Evolutionary conservation across 495 filamentous ascomycete species (phyloP).

Genomic region (Aspergillus hancockii): DNA sequence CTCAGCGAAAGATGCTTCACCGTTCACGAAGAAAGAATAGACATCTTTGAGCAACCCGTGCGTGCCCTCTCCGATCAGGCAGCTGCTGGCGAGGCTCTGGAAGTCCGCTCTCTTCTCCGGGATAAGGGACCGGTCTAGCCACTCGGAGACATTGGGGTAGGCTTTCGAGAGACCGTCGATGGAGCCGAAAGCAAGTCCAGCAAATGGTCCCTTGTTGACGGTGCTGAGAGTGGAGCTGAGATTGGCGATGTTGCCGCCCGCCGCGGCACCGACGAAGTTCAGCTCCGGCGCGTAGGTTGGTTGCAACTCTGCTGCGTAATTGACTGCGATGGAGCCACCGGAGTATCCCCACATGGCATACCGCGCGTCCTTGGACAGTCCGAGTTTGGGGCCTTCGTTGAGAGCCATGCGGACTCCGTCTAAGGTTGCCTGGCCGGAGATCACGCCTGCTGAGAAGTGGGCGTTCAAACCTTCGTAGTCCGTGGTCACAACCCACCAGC

Average conservation of each 20-base stretch:
- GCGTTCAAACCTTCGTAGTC: constrained; percentile 30
- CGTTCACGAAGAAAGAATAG: constrained; percentile 18
- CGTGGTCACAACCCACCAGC: constrained; percentile 24
- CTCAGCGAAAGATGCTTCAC: constrained; percentile 9
- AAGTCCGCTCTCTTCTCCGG: constrained; percentile 5
- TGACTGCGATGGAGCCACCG: constrained; percentile 49
- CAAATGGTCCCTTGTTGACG: constrained; percentile 14
- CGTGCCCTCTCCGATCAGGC: not conserved
- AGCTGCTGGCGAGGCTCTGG: not conserved
- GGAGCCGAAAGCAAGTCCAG: constrained; percentile 17
- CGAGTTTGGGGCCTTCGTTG: not conserved
- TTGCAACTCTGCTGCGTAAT: constrained; percentile 50
- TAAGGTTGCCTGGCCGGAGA: constrained; percentile 5
- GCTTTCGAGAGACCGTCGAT: constrained; percentile 18
- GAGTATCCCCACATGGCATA: constrained; percentile 54
- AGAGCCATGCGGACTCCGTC: constrained; percentile 8
- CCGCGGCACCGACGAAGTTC: constrained; percentile 37
- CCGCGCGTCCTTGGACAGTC: not conserved
- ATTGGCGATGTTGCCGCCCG: constrained; percentile 41
- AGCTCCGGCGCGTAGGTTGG: constrained; percentile 52
- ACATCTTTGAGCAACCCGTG: constrained; percentile 9
- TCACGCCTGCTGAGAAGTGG: constrained; percentile 17
- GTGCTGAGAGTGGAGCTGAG: constrained; percentile 9
- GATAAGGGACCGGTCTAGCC: not conserved
- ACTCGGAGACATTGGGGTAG: constrained; percentile 16